phyloP scores from a whole-genome alignment of 2,329 filamentous ascomycete species.

The Venturia pyrina region DNA sequence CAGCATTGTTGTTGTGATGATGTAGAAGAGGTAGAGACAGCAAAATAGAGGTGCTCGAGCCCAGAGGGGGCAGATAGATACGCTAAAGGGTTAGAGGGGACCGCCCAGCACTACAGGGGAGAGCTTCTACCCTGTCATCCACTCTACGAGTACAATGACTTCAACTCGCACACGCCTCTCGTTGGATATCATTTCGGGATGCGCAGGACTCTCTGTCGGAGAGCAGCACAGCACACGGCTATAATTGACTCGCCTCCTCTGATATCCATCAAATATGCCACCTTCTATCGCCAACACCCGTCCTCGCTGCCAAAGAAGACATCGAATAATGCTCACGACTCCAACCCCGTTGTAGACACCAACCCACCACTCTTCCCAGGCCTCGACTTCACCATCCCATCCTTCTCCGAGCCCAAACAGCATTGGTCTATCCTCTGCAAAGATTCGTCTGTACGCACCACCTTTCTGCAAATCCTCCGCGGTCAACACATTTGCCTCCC shows the following conservation, averaged over 20 bases:
- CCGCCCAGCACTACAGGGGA: background rate
- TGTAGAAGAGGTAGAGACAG: background rate
- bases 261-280: slow-evolving; percentile 65
- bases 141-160: background rate
- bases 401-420: slow-evolving; percentile 38
- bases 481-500: slow-evolving; percentile 69
- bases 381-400: slow-evolving; percentile 60
- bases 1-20: too few relatives aligned
- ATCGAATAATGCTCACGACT: slow-evolving; percentile 16
- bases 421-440: slow-evolving; percentile 82
- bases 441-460: slow-evolving; percentile 68
- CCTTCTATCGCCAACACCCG: slow-evolving; percentile 73
- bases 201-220: slow-evolving; percentile 5
- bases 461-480: slow-evolving; percentile 67
- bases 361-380: slow-evolving; percentile 67
- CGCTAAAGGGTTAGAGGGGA: background rate
- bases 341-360: slow-evolving; percentile 32
- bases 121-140: background rate
- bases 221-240: background rate
- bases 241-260: slow-evolving; percentile 13
- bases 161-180: background rate
- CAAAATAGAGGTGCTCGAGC: too few relatives aligned
- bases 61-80: background rate
- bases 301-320: slow-evolving; percentile 16
- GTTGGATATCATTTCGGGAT: background rate